Conservation (phyloP, 805 yeast genomes). For the Sugiyamaella marilandica region DNA sequence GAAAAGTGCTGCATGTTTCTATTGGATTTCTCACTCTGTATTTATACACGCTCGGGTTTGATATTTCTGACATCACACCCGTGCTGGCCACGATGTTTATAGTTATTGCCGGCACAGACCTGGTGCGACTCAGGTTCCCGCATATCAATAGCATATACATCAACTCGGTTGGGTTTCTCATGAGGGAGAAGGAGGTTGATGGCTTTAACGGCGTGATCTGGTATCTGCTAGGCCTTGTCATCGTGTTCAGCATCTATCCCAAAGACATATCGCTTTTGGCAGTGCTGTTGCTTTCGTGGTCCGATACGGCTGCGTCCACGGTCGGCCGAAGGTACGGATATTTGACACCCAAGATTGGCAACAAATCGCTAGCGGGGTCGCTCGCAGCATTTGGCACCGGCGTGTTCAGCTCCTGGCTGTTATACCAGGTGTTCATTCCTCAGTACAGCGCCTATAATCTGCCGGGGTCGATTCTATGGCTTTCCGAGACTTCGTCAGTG, state of each 20-base stretch:
- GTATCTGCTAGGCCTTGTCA: conserved; percentile 73
- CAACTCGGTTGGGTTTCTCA: conserved; percentile 65
- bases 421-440: conserved; percentile 75
- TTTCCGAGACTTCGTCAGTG: conserved; percentile 53
- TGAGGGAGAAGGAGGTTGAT: conserved; percentile 77
- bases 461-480: conserved; percentile 62
- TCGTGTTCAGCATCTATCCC: conserved; percentile 65
- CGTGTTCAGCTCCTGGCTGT: conserved; percentile 52
- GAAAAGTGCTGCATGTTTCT: conserved; percentile 83
- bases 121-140: conserved; percentile 57
- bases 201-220: conserved; percentile 76
- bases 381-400: conserved; percentile 81
- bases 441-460: conserved; percentile 44
- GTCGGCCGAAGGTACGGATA: conserved; percentile 84
- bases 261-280: conserved; percentile 79
- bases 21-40: conserved; percentile 79
- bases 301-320: conserved; percentile 95
- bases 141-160: conserved; percentile 65
- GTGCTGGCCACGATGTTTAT: conserved; percentile 55
- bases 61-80: conserved; percentile 51
- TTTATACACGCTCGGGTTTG: conserved; percentile 59
- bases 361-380: conserved; percentile 87
- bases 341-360: conserved; percentile 69
- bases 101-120: conserved; percentile 57
- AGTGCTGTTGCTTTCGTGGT: conserved; percentile 84